These are phyloP conservation scores for Cydonia oblonga DNA, from an alignment of 331 rosid genomes.

Conservation along the genomic window DNA sequence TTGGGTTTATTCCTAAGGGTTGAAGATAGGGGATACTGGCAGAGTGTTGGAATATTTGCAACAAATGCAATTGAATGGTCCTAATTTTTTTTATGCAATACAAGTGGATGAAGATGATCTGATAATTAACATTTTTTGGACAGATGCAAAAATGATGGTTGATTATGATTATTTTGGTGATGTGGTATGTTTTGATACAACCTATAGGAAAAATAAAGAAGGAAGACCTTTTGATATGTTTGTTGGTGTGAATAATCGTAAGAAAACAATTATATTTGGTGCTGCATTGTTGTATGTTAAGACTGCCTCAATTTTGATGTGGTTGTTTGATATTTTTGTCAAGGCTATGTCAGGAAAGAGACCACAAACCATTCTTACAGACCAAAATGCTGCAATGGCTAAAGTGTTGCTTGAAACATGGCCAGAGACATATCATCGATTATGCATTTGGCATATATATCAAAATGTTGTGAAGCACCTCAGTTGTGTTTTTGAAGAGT, in stretches of 20 bases:
- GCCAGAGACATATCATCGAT: too few relatives aligned
- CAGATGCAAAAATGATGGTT: not conserved
- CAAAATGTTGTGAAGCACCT: not conserved
- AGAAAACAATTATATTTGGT: not conserved
- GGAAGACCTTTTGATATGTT: not conserved
- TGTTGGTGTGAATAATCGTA: not conserved
- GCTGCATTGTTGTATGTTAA: not conserved
- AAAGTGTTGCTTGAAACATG: not conserved
- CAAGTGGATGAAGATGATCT: not conserved
- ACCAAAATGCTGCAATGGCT: not conserved
- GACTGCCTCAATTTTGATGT: not conserved
- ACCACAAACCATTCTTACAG: not conserved
- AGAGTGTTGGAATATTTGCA: not conserved
- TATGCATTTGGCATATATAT: not conserved
- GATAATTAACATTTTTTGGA: too few relatives aligned
- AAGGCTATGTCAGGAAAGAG: not conserved
- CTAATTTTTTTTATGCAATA: not conserved
- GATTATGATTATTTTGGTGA: not conserved
- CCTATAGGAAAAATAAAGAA: not conserved
- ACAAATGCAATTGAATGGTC: not conserved
- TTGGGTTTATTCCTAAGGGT: not conserved
- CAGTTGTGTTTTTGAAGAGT: not conserved
- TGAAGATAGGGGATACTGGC: not conserved
- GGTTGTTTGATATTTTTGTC: not conserved
- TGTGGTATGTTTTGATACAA: not conserved